A percentile compares a stretch with the other conserved stretches of the same genome.
Conservation (phyloP, 257 asterid genomes). For the Nicotiana attenuata region DNA sequence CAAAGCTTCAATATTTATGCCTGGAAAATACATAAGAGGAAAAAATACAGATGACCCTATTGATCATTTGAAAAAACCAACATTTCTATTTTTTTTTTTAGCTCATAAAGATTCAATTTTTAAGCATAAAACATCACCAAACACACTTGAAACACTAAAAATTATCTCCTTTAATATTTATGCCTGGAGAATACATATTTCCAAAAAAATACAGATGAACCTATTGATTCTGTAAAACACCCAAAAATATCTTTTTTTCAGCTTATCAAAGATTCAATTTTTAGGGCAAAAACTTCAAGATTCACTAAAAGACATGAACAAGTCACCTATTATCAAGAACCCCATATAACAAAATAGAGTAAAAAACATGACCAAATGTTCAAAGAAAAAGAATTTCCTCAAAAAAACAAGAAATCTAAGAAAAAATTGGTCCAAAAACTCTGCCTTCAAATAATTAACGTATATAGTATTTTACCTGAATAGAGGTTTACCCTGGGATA, state of each 20-base stretch:
- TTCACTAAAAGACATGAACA: background rate
- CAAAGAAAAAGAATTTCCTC: background rate
- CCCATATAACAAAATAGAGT: background rate
- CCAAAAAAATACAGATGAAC: slow-evolving; percentile 42
- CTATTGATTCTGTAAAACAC: slow-evolving; percentile 22
- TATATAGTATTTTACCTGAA: background rate
- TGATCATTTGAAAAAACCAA: background rate
- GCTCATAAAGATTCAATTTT: slow-evolving; percentile 23
- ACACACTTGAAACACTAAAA: too few species aligned
- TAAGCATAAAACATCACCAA: slow-evolving; percentile 6
- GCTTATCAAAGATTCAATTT: slow-evolving; percentile 24
- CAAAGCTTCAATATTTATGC: slow-evolving; percentile 25
- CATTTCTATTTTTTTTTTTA: background rate
- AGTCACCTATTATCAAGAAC: background rate
- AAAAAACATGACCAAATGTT: background rate
- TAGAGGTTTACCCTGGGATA: background rate
- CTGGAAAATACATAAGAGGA: slow-evolving; percentile 14
- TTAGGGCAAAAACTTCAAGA: slow-evolving; percentile 9
- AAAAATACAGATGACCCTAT: slow-evolving; percentile 54
- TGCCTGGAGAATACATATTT: slow-evolving; percentile 14
- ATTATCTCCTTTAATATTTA: slow-evolving; percentile 3
- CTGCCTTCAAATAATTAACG: background rate
- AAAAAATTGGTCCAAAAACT: background rate
- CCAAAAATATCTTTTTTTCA: background rate
- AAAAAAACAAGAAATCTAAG: background rate